Conservation (phyloP, 2,329 filamentous ascomycete species). For the Aureobasidium melanogenum region DNA sequence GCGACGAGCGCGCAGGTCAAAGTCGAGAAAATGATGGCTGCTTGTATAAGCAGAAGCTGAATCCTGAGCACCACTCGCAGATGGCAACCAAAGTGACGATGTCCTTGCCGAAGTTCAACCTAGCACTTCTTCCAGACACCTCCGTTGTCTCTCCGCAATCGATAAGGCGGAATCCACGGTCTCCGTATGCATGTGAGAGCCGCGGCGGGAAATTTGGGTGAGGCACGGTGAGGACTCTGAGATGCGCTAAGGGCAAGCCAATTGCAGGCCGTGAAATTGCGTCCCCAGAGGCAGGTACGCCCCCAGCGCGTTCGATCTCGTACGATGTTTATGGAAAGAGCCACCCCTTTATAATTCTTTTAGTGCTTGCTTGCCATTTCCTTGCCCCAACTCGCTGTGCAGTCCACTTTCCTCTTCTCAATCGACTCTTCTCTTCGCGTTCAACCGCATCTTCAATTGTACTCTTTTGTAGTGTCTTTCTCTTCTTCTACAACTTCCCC, state of each 20-base stretch:
- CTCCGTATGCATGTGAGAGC: neutral
- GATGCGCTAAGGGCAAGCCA: constrained; percentile 1
- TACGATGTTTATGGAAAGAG: constrained; percentile 7
- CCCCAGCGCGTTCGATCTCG: neutral
- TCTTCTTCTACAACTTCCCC: neutral
- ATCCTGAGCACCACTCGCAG: neutral
- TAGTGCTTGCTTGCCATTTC: constrained; percentile 4
- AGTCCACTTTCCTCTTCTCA: neutral
- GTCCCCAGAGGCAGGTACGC: neutral
- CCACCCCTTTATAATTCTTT: constrained; percentile 10
- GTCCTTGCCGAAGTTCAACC: constrained; percentile 60
- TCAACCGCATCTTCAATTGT: constrained; percentile 2
- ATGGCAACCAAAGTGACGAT: neutral
- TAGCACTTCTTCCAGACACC: constrained; percentile 30
- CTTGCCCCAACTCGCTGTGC: neutral
- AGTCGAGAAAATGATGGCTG: neutral
- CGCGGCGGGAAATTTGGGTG: constrained; percentile 6
- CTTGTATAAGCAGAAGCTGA: constrained; percentile 9
- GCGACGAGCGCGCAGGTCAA: neutral
- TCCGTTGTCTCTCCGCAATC: constrained; percentile 2
- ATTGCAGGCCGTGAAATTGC: constrained; percentile 4
- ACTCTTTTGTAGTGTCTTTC: constrained; percentile 7
- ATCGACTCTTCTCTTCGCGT: constrained; percentile 10
- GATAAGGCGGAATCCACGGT: neutral
- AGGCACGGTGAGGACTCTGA: neutral